phyloP scores from a whole-genome alignment of 345 rosid genomes.

The Eutrema heterophyllum region DNA sequence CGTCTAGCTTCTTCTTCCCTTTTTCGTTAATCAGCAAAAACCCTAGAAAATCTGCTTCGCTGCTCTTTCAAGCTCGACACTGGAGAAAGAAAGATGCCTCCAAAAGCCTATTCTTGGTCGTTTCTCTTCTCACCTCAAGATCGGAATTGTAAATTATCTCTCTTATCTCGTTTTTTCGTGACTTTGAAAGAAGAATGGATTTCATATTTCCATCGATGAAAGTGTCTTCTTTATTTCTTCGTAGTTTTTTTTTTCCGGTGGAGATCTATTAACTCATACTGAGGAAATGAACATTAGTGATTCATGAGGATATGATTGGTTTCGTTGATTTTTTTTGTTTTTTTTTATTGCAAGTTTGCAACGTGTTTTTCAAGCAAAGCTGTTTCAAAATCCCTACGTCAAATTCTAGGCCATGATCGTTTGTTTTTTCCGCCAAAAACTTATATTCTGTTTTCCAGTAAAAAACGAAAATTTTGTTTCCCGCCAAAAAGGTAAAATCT shows the following conservation, averaged over 20 bases:
- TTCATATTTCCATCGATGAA: not conserved
- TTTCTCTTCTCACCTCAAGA: conserved; percentile 99
- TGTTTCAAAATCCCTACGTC: no score
- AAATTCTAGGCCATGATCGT: no score
- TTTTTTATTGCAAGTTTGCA: no score
- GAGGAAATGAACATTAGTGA: not conserved
- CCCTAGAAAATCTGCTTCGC: conserved; percentile 34
- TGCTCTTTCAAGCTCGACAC: conserved; percentile 10
- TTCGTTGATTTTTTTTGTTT: no score
- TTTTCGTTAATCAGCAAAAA: conserved; percentile 24
- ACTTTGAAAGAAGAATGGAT: not conserved
- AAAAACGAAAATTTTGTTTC: no score
- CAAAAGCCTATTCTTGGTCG: conserved; percentile 89
- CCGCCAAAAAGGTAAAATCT: no score
- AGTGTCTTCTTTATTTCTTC: not conserved
- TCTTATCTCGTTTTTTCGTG: not conserved
- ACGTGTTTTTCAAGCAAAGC: no score
- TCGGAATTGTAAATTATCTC: conserved; percentile 68
- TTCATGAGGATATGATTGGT: not conserved
- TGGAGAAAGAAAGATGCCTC: conserved; percentile 61
- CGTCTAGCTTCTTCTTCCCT: not conserved
- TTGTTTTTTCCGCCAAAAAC: no score
- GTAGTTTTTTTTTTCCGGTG: not conserved
- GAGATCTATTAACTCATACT: conserved; percentile 6
- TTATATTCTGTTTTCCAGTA: no score